Evolutionary conservation across 176 grass and related monocot species (phyloP), one percentile per base, ranked within the genome.

Genomic region (Carex cristatella): DNA sequence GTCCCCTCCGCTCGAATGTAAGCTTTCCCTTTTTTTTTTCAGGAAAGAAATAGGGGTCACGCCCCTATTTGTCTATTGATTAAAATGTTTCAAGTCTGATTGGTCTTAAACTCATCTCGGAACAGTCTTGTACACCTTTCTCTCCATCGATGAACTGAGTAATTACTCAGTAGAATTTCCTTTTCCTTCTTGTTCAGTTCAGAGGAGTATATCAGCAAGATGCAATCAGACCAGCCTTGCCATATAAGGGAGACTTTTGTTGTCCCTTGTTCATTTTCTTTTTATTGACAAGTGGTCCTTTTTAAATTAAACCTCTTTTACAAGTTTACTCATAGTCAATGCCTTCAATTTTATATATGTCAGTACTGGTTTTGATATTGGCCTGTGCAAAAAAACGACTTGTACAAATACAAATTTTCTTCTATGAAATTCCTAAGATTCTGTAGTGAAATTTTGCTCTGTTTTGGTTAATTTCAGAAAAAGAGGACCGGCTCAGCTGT

Each of bases 1-100:
- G 71, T 90, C 10, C 48, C 80, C 46, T 82, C 86, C 0, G 84
- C 88, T 49, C 78, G 86, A 83, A 88, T 78, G 91, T 87, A 31
- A 85, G 56, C 42, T 61, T 35, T 23, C 23, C 23, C 23, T 23
- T 23, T 23, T 23, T 23, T 23, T 23, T 23, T 23, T 23, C 23
- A 23, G 23, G 23, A 23, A 23, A 23, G 23, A 23, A 0, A 23
- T 23, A 23, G 23, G 23, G 23, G 23, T 23, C 23, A 23, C 23
- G 23, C 23, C 23, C 23, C 23, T 23, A 23, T 23, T 23, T 23
- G 23, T 23, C 23, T 23, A 23, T 23, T 23, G 23, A 23, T 23
- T 23, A 23, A 23, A 23, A 23, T 23, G 23, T 23, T 23, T 23
- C 23, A 23, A 23, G 23, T 23, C 23, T 23, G 23, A 23, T 23